Evolutionary conservation across 1,284 basidiomycete genomes (phyloP), one percentile per base, ranked within the genome.

Genomic region (Cryptococcus floricola): DNA sequence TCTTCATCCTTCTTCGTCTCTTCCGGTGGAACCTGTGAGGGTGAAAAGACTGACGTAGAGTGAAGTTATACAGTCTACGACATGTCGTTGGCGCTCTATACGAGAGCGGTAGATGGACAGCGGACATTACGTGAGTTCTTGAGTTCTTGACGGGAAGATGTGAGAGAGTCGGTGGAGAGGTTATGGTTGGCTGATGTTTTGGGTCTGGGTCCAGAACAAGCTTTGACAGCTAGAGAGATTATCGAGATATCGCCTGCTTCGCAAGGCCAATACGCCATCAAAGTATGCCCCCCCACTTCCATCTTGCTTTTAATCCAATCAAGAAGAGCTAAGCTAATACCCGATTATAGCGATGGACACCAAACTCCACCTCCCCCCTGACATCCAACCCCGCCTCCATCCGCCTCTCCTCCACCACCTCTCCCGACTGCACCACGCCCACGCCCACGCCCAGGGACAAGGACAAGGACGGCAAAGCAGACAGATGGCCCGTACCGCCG

Each of bases 191-290:
- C 61, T 66, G 48, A 60, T 55, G 16, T 34, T 27, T 41, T n/a
- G 10, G 19, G n/a, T 39, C n/a, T n/a, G 10, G 19, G n/a, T 39
- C n/a, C 18, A 65, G 69, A 66, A 54, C 63, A 66, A 61, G 69
- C 72, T 4, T 53, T 69, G 4, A 73, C 71, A 0, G 73, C 73
- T 4, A 57, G 68, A 38, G 71, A 72, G 43, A 65, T 75, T 1
- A 60, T 69, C 16, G 73, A 75, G 47, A 59, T 72, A 9, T 58
- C 64, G 1, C 61, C 67, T 2, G 53, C 56, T 19, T 61, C 56
- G 8, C 53, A 64, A 48, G 63, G 62, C 2, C 54, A 55, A 34
- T 60, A 56, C 43, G 43, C 53, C 16, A 48, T 61, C 41, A 57
- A 53, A 38, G 61, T 60, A 23, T 23, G 25, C 18, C n/a, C 18